A percentile compares a stretch with the other conserved stretches of the same genome.
Evolutionary conservation across 306 rosid genomes (phyloP).

Genomic region (Neltuma alba): DNA sequence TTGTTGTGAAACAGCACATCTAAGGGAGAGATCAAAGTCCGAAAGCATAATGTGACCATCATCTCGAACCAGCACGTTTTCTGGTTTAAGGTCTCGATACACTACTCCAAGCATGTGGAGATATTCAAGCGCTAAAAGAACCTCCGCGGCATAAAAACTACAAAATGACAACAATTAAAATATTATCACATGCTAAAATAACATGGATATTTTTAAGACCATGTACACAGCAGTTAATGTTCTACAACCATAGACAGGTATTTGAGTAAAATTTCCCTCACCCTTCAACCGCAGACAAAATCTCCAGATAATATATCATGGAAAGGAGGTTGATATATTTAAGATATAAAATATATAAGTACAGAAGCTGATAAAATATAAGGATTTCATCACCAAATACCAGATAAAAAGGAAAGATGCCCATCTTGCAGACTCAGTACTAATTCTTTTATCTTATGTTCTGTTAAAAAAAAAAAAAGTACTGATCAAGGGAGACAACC

Average conservation of each 20-base stretch:
- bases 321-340: neutral
- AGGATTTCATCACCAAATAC: neutral
- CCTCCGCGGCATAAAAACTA: slow-evolving; percentile 99
- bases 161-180: slow-evolving; percentile 29
- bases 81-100: slow-evolving; percentile 97
- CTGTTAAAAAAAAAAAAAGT: neutral
- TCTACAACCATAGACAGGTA: neutral
- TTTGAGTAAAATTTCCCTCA: neutral
- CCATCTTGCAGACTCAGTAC: no score
- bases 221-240: neutral
- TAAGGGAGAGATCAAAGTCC: slow-evolving; percentile 93
- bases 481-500: neutral
- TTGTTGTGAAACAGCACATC: slow-evolving; percentile 91
- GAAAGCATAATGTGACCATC: slow-evolving; percentile 99
- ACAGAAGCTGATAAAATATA: neutral
- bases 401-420: neutral
- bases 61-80: slow-evolving; percentile 95
- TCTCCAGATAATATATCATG: neutral
- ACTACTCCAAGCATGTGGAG: slow-evolving; percentile 99
- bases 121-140: slow-evolving; percentile 92
- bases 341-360: neutral
- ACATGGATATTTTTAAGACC: neutral
- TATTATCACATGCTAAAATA: neutral
- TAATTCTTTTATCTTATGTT: neutral
- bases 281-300: slow-evolving; percentile 4